Percentiles rank a stretch among this genome's conserved stretches.
These are phyloP conservation scores for Ophiocytium majus DNA, from an alignment of 352 stramenopile species.

Conservation along the genomic window DNA sequence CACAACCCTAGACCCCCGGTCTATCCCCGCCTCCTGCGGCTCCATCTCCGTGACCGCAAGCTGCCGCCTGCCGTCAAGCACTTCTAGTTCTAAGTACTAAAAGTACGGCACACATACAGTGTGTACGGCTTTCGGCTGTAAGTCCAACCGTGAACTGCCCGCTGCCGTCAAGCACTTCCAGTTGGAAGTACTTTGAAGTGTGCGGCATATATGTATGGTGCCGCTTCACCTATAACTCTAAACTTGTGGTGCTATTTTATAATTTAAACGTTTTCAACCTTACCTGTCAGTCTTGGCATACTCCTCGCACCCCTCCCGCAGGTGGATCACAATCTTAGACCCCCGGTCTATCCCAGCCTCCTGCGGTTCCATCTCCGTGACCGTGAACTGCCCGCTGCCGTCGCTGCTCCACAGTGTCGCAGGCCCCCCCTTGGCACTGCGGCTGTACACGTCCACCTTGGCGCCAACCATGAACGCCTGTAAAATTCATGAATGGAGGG, in stretches of 20 bases:
- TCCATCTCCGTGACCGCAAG: slow-evolving; percentile 60
- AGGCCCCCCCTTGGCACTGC: slow-evolving; percentile 36
- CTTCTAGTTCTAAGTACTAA: too few relatives aligned
- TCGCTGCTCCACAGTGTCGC: slow-evolving; percentile 69
- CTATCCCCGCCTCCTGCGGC: slow-evolving; percentile 68
- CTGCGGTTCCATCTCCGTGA: slow-evolving; percentile 68
- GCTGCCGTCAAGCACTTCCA: slow-evolving; percentile 17
- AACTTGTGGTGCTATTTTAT: too few relatives aligned
- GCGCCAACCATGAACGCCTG: slow-evolving; percentile 61
- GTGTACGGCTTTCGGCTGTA: too few relatives aligned
- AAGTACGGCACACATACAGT: too few relatives aligned
- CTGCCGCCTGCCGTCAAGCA: slow-evolving; percentile 18
- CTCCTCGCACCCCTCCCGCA: slow-evolving; percentile 94
- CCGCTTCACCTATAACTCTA: too few relatives aligned
- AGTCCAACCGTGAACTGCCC: slow-evolving; percentile 20
- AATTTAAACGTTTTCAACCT: too few relatives aligned
- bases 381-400: slow-evolving; percentile 74
- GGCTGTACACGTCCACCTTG: slow-evolving; percentile 49
- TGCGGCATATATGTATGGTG: too few relatives aligned
- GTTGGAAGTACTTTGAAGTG: too few relatives aligned
- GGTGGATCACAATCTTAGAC: slow-evolving; percentile 94
- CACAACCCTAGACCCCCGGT: slow-evolving; percentile 91
- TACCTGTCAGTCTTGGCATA: slow-evolving; percentile 66
- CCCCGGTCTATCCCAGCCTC: slow-evolving; percentile 74
- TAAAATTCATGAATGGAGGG: neutral